Evolutionary conservation across 805 yeast species (phyloP), one percentile per base, ranked within the genome.

Genomic region (Saccharomyces cerevisiae): DNA sequence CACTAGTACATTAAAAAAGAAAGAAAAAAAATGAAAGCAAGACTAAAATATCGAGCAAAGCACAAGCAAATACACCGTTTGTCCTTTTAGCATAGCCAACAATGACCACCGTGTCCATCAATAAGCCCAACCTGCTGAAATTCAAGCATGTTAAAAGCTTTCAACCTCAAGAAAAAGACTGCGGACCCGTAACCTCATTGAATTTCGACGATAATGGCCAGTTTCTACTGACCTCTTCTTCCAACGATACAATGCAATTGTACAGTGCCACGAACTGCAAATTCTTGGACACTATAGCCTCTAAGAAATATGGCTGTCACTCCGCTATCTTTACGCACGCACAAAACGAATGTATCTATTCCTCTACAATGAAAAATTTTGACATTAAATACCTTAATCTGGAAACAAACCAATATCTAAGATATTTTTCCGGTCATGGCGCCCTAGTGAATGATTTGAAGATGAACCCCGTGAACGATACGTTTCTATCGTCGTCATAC

Each of bases 271-370:
- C 79, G 21, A 72, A 79, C 32, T 97, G 97, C 5, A 75, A 78
- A 52, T 86, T 83, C 57, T 62, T 77, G 47, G 87, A 84, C 61
- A 81, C 89, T 3, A 78, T 88, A 8, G 84, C 81, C 55, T 84
- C 94, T 29, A 91, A 90, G 71, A 94, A 94, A 66, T 94, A 94
- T 62, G 99, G 99, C 0, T 87, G 90, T 54, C 90, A 89, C 64
- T 71, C 88, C 41, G 97, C 96, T 2, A 76, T 82, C 48, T 94
- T 94, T 68, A 83, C 96, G 0, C 95, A 86, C 63, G 77, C 79
- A 47, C 83, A 82, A 48, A 76, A 79, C 54, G 83, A 84, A 61
- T 85, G 94, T 63, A 75, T 92, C 14, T 88, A 87, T 66, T 90
- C 95, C 0, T 87, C 96, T 4, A 89, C 98, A 0, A 80, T 82